Evolutionary conservation across 2,329 filamentous ascomycete species (phyloP).

Genomic region (Aspergillus sergii): DNA sequence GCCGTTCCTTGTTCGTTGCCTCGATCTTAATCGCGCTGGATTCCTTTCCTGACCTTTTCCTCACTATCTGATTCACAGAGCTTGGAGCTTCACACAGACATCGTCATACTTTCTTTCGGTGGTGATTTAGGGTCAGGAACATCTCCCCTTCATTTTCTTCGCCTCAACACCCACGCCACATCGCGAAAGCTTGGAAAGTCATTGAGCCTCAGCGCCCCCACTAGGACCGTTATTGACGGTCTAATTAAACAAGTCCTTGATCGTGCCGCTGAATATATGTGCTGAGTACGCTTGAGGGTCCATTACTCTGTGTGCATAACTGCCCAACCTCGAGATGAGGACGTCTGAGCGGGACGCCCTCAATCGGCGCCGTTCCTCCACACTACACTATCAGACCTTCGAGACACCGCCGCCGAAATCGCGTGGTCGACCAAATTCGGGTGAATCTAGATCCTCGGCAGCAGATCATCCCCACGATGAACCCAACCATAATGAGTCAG

Average conservation of each 20-base stretch:
- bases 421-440: slow-evolving; percentile 47
- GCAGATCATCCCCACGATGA: slow-evolving; percentile 33
- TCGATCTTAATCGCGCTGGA: not conserved
- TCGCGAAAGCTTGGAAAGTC: slow-evolving; percentile 6
- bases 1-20: not conserved
- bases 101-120: not conserved
- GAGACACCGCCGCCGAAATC: slow-evolving; percentile 50
- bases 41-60: not conserved
- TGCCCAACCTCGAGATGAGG: slow-evolving; percentile 25
- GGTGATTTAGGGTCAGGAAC: not conserved
- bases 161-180: slow-evolving; percentile 4
- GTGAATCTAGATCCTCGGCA: slow-evolving; percentile 43
- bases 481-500: slow-evolving; percentile 17
- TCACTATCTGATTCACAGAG: not conserved
- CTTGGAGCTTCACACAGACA: not conserved
- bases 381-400: slow-evolving; percentile 53
- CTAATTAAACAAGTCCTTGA: not conserved
- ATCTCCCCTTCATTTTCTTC: not conserved
- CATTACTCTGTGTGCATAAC: not conserved
- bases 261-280: not conserved
- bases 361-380: slow-evolving; percentile 45
- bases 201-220: slow-evolving; percentile 5
- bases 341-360: slow-evolving; percentile 33
- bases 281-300: not conserved
- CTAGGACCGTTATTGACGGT: not conserved